Evolutionary conservation across 139 green algal species (phyloP), one percentile per base, ranked within the genome.

Genomic region (Chlorella sp.): DNA sequence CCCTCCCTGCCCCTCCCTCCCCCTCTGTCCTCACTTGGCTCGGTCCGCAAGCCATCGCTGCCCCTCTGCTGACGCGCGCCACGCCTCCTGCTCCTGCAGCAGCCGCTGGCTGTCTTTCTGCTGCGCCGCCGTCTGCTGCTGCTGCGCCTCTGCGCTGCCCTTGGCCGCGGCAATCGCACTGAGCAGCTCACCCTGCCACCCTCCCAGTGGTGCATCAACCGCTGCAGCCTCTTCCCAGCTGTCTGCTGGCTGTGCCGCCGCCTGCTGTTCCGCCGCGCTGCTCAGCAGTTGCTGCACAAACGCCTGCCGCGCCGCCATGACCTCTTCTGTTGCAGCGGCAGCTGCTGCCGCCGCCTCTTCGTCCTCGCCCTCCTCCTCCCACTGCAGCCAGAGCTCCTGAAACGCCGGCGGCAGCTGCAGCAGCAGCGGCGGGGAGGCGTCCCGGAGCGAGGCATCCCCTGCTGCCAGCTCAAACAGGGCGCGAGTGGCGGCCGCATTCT

Each of bases 401-500:
- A 89, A 96, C 0, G 81, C 46, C 0, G 74, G 67, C 9, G 68
- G 83, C 72, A 96, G 81, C 81, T 88, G 74, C 62, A 74, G 34
- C 48, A 84, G 92, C 46, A 89, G 44, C 26, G 76, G 46, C 40
- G 77, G 60, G 40, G 64, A 67, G 28, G 69, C 34, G 26, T 72
- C 62, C 51, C 34, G 58, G 38, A 82, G 58, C 81, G 43, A 51
- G 0, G 77, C 84, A 40, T 73, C 79, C 14, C 81, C 73, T 6
- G 58, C 81, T 76, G 40, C 30, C 58, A 88, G 68, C 67, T 85
- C 76, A 60, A 88, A 91, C n/a, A 95, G 81, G 0, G 94, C 95
- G 14, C 88, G 80, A 0, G 93, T 90, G 32, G 96, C 94, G 11
- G 87, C 96, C 8, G 91, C 96, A 76, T 98, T 94, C 88, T 98